Base-by-base conservation (phyloP, 2,329 filamentous ascomycete genomes). In the Albophoma yamanashiensis region DNA sequence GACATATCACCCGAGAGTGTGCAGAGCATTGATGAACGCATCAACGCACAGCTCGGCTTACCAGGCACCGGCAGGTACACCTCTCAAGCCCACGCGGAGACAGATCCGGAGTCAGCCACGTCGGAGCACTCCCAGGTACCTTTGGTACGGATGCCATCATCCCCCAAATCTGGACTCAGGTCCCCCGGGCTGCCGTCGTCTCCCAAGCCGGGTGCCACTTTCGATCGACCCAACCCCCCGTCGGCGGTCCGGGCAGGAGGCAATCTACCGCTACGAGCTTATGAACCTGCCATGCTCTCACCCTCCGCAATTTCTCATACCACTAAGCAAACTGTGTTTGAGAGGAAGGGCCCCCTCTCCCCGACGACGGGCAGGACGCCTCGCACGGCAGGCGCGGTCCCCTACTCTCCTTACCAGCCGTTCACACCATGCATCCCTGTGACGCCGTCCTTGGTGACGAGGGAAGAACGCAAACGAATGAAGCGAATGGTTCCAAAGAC, bases 391-490 rank as follows among this genome's bases (percentile, higher is more conserved):
- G 79, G 78, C 27, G 79, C 84, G 1, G 82, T 86, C 27, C 89
- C 89, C 1, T 92, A 92, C 72, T 85, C 83, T 59, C 88, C 89
- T 0, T 93, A 92, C 66, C 89, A 92, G 76, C 89, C 89, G 0
- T 89, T 87, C 69, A 89, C 87, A 8, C 88, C 89, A 1, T 78
- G 89, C 56, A 81, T 91, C 57, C 89, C 89, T 1, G 83, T 92
- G 56, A 92, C 89, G 38, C 89, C 89, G n/a, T 84, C 83, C 25
- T 74, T 93, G 55, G 85, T 90, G 20, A 90, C 85, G 31, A 84
- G 80, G 71, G 82, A 84, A 63, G 89, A 92, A 68, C 76, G 88
- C 36, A 91, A 87, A 79, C 78, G 82, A 70, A 86, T 85, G 79
- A 84, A 79, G 77, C 84, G 80, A 69, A 73, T 85, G 69, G 79